Conservation (phyloP, 1,139 yeast species). For the Pichia terricola region DNA sequence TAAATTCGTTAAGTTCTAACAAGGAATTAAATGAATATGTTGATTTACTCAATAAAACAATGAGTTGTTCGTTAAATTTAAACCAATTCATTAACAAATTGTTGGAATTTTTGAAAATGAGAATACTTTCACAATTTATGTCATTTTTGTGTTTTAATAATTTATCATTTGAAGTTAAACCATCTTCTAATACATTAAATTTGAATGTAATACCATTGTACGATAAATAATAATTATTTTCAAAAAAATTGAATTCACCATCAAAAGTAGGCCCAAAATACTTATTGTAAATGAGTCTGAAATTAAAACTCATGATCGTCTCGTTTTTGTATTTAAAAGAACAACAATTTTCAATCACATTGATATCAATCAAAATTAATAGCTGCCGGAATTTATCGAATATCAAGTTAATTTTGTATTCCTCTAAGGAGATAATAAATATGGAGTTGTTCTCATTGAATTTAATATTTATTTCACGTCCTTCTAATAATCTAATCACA, state of each 20-base stretch:
- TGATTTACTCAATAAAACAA: background rate
- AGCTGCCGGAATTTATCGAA: conserved; percentile 36
- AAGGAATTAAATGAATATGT: background rate
- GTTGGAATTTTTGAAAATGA: conserved; percentile 28
- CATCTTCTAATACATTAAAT: conserved; percentile 24
- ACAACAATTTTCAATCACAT: conserved; percentile 8
- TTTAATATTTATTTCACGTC: conserved; percentile 20
- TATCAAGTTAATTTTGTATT: conserved; percentile 26
- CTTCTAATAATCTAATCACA: conserved; percentile 11
- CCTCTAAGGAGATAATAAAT: conserved; percentile 12
- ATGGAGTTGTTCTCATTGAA: conserved; percentile 10
- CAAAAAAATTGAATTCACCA: conserved; percentile 25
- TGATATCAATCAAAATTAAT: conserved; percentile 38
- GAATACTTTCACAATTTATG: conserved; percentile 27
- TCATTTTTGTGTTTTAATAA: background rate
- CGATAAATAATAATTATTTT: conserved; percentile 32
- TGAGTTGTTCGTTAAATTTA: background rate
- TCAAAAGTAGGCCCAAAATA: conserved; percentile 59
- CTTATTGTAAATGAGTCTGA: conserved; percentile 43
- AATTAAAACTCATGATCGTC: conserved; percentile 21
- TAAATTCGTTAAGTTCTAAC: background rate
- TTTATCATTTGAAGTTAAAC: background rate
- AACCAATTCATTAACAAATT: background rate
- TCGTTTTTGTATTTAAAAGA: conserved; percentile 13
- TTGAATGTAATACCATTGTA: conserved; percentile 49